phyloP scores from a whole-genome alignment of 2,329 filamentous ascomycete species.

The Stemphylium beticola region DNA sequence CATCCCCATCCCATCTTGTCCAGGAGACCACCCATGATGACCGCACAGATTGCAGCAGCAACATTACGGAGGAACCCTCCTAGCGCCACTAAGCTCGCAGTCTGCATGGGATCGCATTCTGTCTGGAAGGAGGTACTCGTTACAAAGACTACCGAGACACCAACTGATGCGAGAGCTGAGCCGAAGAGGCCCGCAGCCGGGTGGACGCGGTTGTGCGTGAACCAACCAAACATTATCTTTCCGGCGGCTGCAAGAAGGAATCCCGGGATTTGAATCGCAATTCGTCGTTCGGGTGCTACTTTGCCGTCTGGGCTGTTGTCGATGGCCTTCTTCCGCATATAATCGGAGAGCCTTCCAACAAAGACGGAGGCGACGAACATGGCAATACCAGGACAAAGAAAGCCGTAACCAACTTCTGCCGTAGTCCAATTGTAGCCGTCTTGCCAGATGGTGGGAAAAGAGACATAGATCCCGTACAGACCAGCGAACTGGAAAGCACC shows the following conservation, averaged over 20 bases:
- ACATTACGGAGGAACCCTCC: constrained; percentile 51
- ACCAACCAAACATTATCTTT: constrained; percentile 53
- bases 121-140: constrained; percentile 53
- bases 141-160: constrained; percentile 50
- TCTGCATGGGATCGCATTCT: constrained; percentile 49
- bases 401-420: constrained; percentile 46
- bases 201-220: constrained; percentile 34
- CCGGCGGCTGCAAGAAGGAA: constrained; percentile 49
- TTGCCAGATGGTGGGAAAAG: constrained; percentile 32
- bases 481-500: constrained; percentile 38
- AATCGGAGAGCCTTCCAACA: constrained; percentile 51
- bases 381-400: constrained; percentile 44
- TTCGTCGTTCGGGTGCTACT: constrained; percentile 49
- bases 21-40: constrained; percentile 45
- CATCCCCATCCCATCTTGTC: constrained; percentile 48
- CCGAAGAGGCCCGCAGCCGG: constrained; percentile 25
- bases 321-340: constrained; percentile 37
- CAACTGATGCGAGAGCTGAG: constrained; percentile 47
- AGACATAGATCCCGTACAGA: constrained; percentile 36
- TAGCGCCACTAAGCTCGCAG: constrained; percentile 52
- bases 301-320: constrained; percentile 30
- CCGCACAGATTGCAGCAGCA: constrained; percentile 49
- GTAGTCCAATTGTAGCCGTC: constrained; percentile 45
- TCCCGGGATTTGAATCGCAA: constrained; percentile 51
- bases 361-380: constrained; percentile 47